Percentiles rank a stretch among this genome's conserved stretches.
These are phyloP conservation scores for Sarocladium oryzae DNA, from an alignment of 2,329 filamentous ascomycete genomes.

Conservation along the genomic window DNA sequence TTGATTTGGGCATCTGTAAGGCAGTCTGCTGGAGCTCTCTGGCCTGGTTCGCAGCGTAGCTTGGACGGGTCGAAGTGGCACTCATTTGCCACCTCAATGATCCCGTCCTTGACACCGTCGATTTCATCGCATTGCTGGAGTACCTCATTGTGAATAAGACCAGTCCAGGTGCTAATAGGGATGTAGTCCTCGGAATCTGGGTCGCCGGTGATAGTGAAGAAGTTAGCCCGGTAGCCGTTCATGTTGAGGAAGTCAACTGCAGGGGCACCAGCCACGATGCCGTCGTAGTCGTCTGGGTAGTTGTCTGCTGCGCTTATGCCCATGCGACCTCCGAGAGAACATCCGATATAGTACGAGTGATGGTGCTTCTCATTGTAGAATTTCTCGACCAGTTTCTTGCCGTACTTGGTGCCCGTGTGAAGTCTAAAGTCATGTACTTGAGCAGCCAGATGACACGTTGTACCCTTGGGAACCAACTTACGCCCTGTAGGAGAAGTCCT, in stretches of 20 bases:
- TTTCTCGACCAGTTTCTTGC: constrained; percentile 38
- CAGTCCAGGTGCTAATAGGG: constrained; percentile 14
- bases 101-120: constrained; percentile 42
- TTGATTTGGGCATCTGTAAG: constrained; percentile 35
- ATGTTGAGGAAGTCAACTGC: constrained; percentile 33
- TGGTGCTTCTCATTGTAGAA: constrained; percentile 37
- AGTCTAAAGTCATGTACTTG: constrained; percentile 13
- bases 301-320: constrained; percentile 39
- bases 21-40: constrained; percentile 21
- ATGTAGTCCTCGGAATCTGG: constrained; percentile 20
- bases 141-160: constrained; percentile 15
- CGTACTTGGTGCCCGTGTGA: constrained; percentile 41
- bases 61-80: constrained; percentile 37
- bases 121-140: constrained; percentile 40
- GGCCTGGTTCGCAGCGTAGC: constrained; percentile 30
- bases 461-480: background rate
- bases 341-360: constrained; percentile 45
- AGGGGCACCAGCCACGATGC: constrained; percentile 37
- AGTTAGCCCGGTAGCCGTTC: constrained; percentile 33
- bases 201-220: constrained; percentile 31
- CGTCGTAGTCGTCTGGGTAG: constrained; percentile 35
- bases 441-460: background rate
- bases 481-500: constrained; percentile 29
- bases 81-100: constrained; percentile 36
- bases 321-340: constrained; percentile 41